These are phyloP conservation scores for Rhizophagus sp. DNA, from an alignment of 192 early-diverging fungal genomes.

Conservation along the genomic window DNA sequence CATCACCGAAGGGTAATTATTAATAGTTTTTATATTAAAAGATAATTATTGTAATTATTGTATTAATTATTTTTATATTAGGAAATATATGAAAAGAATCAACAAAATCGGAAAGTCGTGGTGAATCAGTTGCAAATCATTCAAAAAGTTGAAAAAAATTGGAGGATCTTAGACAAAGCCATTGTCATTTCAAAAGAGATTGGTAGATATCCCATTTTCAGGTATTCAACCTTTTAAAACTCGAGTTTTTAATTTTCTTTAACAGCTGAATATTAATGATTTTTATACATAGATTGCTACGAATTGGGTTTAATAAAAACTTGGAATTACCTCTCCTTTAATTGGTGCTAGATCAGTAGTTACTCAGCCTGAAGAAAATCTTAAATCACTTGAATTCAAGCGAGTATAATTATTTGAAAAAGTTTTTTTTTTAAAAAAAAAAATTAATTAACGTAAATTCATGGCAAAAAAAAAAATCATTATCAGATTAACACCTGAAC, in stretches of 20 bases:
- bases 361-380: neutral
- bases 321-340: conserved; percentile 26
- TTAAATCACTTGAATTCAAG: too few relatives aligned
- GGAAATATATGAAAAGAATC: neutral
- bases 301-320: too few relatives aligned
- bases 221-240: too few relatives aligned
- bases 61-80: too few relatives aligned
- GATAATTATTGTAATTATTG: too few relatives aligned
- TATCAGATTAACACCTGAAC: neutral
- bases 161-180: conserved; percentile 29
- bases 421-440: neutral
- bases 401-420: neutral
- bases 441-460: neutral
- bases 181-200: neutral
- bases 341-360: too few relatives aligned
- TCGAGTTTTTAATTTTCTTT: too few relatives aligned
- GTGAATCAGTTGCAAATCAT: neutral
- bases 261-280: too few relatives aligned
- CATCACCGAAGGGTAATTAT: too few relatives aligned
- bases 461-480: neutral
- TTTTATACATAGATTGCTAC: too few relatives aligned
- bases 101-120: conserved; percentile 9
- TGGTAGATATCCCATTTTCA: conserved; percentile 37
- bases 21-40: too few relatives aligned
- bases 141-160: conserved; percentile 33